A percentile compares a stretch with the other conserved stretches of the same genome.
Conservation (phyloP, 305 asterid species). For the Euphrasia arctica region DNA sequence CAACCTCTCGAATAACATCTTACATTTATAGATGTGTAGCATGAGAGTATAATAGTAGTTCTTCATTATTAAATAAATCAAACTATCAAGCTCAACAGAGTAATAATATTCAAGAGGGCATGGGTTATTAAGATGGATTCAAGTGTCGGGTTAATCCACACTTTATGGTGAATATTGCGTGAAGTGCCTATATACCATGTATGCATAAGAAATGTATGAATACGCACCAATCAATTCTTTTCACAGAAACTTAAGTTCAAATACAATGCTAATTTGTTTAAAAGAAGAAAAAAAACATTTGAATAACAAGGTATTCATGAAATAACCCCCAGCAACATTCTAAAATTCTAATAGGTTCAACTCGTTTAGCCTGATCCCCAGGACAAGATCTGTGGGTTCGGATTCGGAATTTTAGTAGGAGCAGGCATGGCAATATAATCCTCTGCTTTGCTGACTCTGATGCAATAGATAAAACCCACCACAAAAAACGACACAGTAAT, state of each 20-base stretch:
- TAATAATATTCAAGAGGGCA: not conserved
- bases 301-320: too few relatives aligned
- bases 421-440: not conserved
- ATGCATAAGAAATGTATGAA: too few relatives aligned
- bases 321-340: too few relatives aligned
- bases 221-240: too few relatives aligned
- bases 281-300: too few relatives aligned
- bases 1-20: too few relatives aligned
- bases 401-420: not conserved
- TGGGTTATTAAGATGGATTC: not conserved
- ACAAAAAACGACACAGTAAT: too few relatives aligned
- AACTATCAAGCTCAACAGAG: slow-evolving; percentile 14
- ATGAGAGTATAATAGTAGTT: slow-evolving; percentile 13
- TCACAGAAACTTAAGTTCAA: too few relatives aligned
- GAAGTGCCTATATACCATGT: too few relatives aligned
- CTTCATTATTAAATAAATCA: slow-evolving; percentile 6
- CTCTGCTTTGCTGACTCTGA: not conserved
- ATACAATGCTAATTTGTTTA: too few relatives aligned
- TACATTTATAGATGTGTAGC: slow-evolving; percentile 19
- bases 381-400: not conserved
- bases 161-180: too few relatives aligned
- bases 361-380: not conserved
- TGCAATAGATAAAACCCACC: not conserved
- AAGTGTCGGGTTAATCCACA: too few relatives aligned
- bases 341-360: not conserved